Evolutionary conservation across 73 alveolate genomes (phyloP).

Genomic region (Tetrahymena malaccensis): DNA sequence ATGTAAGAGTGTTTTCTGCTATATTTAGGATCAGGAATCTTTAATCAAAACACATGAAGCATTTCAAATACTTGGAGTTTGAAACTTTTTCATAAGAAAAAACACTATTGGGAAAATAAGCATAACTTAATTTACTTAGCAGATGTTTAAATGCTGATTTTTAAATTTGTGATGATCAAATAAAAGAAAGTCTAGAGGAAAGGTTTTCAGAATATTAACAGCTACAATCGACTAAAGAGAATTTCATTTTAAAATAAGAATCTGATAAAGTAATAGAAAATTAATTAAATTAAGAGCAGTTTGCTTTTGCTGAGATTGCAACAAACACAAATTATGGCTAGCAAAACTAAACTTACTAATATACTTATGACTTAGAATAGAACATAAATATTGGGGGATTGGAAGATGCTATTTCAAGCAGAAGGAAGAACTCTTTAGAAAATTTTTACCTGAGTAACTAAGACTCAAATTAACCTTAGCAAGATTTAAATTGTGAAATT

Average conservation of each 20-base stretch:
- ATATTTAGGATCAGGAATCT: not conserved
- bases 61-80: not conserved
- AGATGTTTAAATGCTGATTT: not conserved
- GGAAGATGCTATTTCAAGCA: not conserved
- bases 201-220: no score
- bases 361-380: no score
- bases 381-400: no score
- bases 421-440: no score
- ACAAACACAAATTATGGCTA: no score
- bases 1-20: not conserved
- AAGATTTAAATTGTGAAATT: not conserved
- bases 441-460: no score
- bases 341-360: no score
- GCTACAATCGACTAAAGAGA: no score
- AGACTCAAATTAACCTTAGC: not conserved
- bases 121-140: not conserved
- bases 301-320: no score
- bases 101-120: not conserved
- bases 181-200: no score
- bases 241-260: no score
- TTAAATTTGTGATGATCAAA: not conserved
- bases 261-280: not conserved
- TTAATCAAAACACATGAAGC: not conserved
- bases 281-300: no score
- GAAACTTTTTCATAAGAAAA: not conserved